Evolutionary conservation across 352 stramenopile genomes (phyloP).

Genomic region (Globisporangium parvum): DNA sequence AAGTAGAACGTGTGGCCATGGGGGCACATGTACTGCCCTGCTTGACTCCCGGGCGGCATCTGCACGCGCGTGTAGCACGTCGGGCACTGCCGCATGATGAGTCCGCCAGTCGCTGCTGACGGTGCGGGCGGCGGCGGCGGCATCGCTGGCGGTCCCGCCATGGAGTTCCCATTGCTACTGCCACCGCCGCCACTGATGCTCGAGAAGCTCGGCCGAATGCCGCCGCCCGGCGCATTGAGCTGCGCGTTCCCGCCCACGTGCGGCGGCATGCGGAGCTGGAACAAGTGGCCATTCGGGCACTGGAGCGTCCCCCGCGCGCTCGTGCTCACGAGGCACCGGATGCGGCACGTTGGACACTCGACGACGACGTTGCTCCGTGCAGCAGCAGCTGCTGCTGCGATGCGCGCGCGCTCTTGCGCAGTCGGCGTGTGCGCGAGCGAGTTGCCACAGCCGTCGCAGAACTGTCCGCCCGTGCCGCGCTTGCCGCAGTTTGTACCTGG

Average conservation of each 20-base stretch:
- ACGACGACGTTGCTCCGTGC: slow-evolving; percentile 69
- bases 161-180: neutral
- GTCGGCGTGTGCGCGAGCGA: slow-evolving; percentile 68
- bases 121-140: slow-evolving; percentile 12
- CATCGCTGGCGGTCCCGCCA: neutral
- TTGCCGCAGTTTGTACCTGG: slow-evolving; percentile 71
- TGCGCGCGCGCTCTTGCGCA: slow-evolving; percentile 56
- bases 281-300: slow-evolving; percentile 70
- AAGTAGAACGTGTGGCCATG: slow-evolving; percentile 86
- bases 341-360: slow-evolving; percentile 65
- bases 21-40: slow-evolving; percentile 86
- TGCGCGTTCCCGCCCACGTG: slow-evolving; percentile 31
- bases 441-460: slow-evolving; percentile 69
- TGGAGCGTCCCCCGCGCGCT: slow-evolving; percentile 64
- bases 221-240: neutral
- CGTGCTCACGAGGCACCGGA: slow-evolving; percentile 73
- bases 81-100: slow-evolving; percentile 81
- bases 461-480: slow-evolving; percentile 59
- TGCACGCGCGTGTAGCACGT: slow-evolving; percentile 86
- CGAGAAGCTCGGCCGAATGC: slow-evolving; percentile 29
- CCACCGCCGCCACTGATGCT: neutral
- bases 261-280: slow-evolving; percentile 63
- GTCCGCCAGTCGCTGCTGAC: slow-evolving; percentile 10
- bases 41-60: slow-evolving; percentile 78
- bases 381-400: slow-evolving; percentile 38